Percentiles rank a stretch among this genome's conserved stretches.
These are phyloP conservation scores for Gaeumannomyces tritici DNA, from an alignment of 2,329 filamentous ascomycete genomes.

Conservation along the genomic window DNA sequence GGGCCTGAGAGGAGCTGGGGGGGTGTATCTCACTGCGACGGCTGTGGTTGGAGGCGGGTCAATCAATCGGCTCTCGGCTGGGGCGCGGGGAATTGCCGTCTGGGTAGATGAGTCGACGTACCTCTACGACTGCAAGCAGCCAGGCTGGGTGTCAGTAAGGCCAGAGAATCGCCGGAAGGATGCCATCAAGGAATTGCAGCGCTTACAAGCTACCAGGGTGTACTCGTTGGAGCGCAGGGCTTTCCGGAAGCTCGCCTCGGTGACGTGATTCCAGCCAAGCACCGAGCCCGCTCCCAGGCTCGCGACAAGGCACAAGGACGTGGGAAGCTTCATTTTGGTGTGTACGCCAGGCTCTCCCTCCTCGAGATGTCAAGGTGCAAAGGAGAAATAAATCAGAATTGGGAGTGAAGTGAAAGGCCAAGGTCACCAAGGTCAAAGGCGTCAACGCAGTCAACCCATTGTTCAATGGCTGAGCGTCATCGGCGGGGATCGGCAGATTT, in stretches of 20 bases:
- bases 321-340: background rate
- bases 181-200: too few species aligned
- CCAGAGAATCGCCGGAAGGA: background rate
- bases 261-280: conserved; percentile 14
- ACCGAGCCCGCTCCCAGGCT: background rate
- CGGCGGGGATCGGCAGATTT: too few species aligned
- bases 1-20: background rate
- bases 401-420: too few species aligned
- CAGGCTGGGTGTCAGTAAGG: background rate
- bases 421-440: background rate
- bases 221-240: conserved; percentile 9
- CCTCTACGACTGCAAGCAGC: conserved; percentile 8
- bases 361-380: background rate
- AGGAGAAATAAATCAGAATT: background rate
- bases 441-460: background rate
- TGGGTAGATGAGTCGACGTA: background rate
- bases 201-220: conserved; percentile 23
- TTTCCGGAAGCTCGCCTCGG: conserved; percentile 4
- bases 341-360: background rate
- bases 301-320: background rate
- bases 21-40: conserved; percentile 8
- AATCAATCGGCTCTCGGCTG: background rate
- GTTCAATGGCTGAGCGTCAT: background rate
- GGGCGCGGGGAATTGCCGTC: background rate
- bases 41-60: conserved; percentile 4